phyloP scores from a whole-genome alignment of 225 moss, liverwort and hornwort genomes.

The Anthoceros angustus region DNA sequence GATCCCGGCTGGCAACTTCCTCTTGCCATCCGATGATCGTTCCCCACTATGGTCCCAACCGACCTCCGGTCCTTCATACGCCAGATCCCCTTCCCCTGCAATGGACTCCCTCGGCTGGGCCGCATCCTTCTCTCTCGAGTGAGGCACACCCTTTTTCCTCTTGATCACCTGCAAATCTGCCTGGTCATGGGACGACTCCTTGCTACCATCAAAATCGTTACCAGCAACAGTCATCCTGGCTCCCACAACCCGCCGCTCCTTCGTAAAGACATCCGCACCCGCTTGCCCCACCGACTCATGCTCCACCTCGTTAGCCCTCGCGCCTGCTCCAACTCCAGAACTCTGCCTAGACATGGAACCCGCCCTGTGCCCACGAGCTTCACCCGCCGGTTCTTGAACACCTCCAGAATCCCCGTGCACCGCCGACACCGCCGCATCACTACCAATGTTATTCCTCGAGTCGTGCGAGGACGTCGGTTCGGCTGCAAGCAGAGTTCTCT shows the following conservation, averaged over 20 bases:
- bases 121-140: neutral
- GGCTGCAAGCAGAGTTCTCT: neutral
- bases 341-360: neutral
- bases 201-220: neutral
- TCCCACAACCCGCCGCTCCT: neutral
- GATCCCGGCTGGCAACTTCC: neutral
- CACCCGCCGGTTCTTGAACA: neutral
- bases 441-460: neutral
- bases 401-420: neutral
- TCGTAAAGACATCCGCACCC: neutral
- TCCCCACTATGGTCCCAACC: neutral
- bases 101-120: no score
- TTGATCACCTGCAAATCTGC: neutral
- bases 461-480: neutral
- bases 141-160: neutral
- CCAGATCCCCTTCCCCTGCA: neutral
- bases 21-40: neutral
- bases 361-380: neutral
- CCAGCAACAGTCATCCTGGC: constrained; percentile 2
- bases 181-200: neutral
- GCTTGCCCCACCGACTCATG: neutral
- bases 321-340: neutral
- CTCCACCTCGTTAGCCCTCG: neutral
- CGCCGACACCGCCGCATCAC: neutral
- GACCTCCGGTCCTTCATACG: neutral